Evolutionary conservation across 192 early-diverging fungal species (phyloP), one percentile per base, ranked within the genome.

Genomic region (Rhizoclosmatium sp.): DNA sequence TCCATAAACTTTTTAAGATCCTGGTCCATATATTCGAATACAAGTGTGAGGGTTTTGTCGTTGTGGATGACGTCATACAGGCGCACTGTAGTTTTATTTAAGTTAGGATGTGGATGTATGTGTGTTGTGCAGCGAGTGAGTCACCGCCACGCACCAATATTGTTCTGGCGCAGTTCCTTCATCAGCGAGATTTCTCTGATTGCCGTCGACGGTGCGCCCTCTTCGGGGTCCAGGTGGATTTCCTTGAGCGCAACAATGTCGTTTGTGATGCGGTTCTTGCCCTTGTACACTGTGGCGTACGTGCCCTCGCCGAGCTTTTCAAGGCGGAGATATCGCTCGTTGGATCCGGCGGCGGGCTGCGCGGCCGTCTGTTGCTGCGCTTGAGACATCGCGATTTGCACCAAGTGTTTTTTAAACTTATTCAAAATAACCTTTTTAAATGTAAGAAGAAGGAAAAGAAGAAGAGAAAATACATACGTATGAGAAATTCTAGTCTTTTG

Each of bases 281-380:
- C 98, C 87, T 99, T 99, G 89, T 97, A 99, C 3, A 99, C 98
- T 61, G 98, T 96, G 45, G 97, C 98, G 82, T 98, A 99, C 2
- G 98, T 98, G 72, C 89, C 89, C 49, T 86, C 85, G 44, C 85
- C 85, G 19, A 86, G 85, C 78, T 84, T 83, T 59, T 86, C 85
- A 21, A 79, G 79, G 48, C 85, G 79, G 21, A 82, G 39, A 54
- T 86, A 86, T 4, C 85, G 82, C 47, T 84, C 66, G 51, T 51
- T 69, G 45, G 62, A 54, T 12, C 9, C 51, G 16, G 51, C 9
- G 5, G 51, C 51, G 51, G 51, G 51, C 51, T 54, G 51, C 51
- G 5, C 9, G 5, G 5, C 9, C 51, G 5, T 7, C 16, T 54
- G 51, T 42, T 69, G 67, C 10, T 69, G 67, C 40, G 31, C 31